Evolutionary conservation across 2,329 filamentous ascomycete species (phyloP), one percentile per base, ranked within the genome.

Genomic region (Fusarium domesticum): DNA sequence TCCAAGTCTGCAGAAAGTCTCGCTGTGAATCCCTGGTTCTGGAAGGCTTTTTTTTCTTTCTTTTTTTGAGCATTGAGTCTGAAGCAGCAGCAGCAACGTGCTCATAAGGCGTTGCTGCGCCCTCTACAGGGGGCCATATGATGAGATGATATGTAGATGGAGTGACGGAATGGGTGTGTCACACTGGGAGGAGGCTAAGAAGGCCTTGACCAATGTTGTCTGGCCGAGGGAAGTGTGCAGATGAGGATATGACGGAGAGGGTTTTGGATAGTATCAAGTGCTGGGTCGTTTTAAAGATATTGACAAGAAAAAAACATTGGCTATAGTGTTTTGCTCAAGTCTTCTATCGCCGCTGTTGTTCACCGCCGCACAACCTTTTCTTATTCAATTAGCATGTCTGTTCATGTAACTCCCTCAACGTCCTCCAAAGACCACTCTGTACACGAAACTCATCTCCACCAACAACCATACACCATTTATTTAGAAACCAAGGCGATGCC

Each of bases 401-500:
- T n/a, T n/a, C n/a, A n/a, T n/a, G n/a, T n/a, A n/a, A n/a, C 0
- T 54, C 53, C 12, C 53, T 47, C 0, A 58, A 30, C 7, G 47
- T 18, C 11, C 54, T 52, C 56, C 54, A 61, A 16, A 56, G 49
- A 11, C 45, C 37, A 10, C 58, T 60, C 18, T 61, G 58, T 10
- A 52, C 53, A 2, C 43, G 32, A 14, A 61, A 30, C 14, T 46
- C 37, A 5, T 59, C 49, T 1, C 39, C 49, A 6, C 52, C 59
- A 7, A 57, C 36, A 15, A 53, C 43, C 30, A 53, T 34, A 10
- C 51, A 50, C 59, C 59, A 62, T 23, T 62, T 62, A 6, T 47
- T 35, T 7, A 63, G 15, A 18, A 63, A 63, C 60, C 60, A 63
- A 2, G 55, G 54, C 2, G 51, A 42, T n/a, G 58, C 60, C 18